Evolutionary conservation across 2,329 filamentous ascomycete genomes (phyloP), one percentile per base, ranked within the genome.

Genomic region (Hirsutella rhossiliensis): DNA sequence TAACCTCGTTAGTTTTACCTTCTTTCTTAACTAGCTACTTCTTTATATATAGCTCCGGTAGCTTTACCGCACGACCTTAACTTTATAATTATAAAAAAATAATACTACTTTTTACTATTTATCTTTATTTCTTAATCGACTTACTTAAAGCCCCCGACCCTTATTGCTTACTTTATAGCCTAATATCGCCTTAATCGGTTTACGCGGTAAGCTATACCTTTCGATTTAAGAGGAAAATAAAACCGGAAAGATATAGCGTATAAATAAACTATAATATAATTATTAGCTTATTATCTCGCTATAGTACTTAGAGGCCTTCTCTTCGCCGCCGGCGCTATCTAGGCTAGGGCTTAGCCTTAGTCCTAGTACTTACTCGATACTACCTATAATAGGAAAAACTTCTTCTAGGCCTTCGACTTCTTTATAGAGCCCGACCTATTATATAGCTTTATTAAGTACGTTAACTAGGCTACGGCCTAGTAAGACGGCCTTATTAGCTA

Each of bases 391-490:
- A 45, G 56, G 7, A 63, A 57, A 56, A 78, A 78, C 64, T 79
- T 78, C 60, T 78, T 78, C 58, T 51, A 65, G 18, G 60, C 63
- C 42, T 78, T 78, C 54, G 64, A 69, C 45, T 80, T 81, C 62
- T 80, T 72, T 61, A 65, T 58, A 43, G 62, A 59, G 4, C 47
- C 62, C 0, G 87, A 92, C 55, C 86, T 86, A 0, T 92, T 86
- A 2, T 54, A 80, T 48, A 87, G 86, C 29, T 87, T 80, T 54
- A 86, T 92, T 52, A 64, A 76, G 47, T 92, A 88, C 54, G 72
- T 80, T 43, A 66, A 75, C 50, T 67, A 72, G 42, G 46, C 58
- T 15, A 73, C 71, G 2, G 84, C 85, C 44, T 71, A 74, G 47
- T 55, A 59, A n/a, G 59, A 63, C 32, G 71, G 72, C 15, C 69